These are phyloP conservation scores for Nakaseomyces uthaithaninus DNA, from an alignment of 1,139 yeast genomes.

Conservation along the genomic window DNA sequence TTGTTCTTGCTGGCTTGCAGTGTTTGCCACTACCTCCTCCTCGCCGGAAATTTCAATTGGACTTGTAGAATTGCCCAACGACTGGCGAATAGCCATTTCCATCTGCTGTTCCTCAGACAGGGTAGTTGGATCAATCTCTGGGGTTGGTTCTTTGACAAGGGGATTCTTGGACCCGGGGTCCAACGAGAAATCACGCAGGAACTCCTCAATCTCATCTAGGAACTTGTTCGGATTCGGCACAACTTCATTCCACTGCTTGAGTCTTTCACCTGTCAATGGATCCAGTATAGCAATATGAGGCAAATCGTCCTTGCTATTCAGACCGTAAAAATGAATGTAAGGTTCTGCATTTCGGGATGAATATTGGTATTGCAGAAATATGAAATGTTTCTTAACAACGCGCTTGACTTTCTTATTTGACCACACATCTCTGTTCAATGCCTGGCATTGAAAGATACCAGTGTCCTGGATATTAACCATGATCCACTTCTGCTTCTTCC, in stretches of 20 bases:
- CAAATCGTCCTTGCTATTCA: conserved; percentile 40
- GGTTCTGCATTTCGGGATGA: conserved; percentile 68
- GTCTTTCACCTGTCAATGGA: conserved; percentile 90
- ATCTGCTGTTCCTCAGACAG: conserved; percentile 81
- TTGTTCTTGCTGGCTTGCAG: conserved; percentile 15
- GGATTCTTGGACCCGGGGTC: conserved; percentile 66
- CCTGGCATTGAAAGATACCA: conserved; percentile 80
- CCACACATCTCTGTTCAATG: conserved; percentile 91
- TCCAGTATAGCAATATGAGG: conserved; percentile 93
- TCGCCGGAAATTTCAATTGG: conserved; percentile 15
- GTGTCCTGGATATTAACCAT: conserved; percentile 81
- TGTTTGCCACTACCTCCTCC: conserved; percentile 12
- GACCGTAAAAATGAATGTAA: conserved; percentile 64
- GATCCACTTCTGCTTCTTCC: conserved; percentile 65
- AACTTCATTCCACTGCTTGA: conserved; percentile 58
- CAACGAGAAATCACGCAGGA: conserved; percentile 56
- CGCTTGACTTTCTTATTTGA: conserved; percentile 59
- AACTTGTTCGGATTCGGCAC: conserved; percentile 54
- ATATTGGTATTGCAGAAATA: conserved; percentile 72
- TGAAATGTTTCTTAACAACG: conserved; percentile 55
- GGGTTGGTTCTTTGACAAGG: conserved; percentile 38
- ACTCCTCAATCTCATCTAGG: conserved; percentile 51
- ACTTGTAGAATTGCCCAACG: conserved; percentile 35
- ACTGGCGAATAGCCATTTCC: conserved; percentile 66
- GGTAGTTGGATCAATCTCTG: conserved; percentile 48